Base-by-base conservation (phyloP, 228 moss, liverwort and hornwort genomes). In the Sphagnum magellanicum region DNA sequence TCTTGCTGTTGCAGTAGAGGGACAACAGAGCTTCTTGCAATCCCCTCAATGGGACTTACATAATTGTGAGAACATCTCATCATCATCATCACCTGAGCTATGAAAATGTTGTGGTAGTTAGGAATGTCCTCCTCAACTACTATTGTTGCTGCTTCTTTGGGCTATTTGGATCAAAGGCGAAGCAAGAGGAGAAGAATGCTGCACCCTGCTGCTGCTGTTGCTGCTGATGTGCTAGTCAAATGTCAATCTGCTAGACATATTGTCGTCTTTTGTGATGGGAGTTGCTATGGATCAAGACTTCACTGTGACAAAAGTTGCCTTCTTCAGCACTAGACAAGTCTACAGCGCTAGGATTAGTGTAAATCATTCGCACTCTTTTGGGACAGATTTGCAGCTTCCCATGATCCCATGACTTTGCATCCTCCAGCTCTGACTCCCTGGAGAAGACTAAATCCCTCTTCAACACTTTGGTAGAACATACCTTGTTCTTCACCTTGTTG, bases 331-430 rank as follows among this genome's bases (percentile, higher is more conserved):
- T 83, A 0, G 86, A 89, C 2, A 84, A 86, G 65, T 89, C 89
- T 0, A 84, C 84, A 0, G 86, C 89, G 49, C 86, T 86, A 4
- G 84, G 86, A 51, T 89, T 84, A 0, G 89, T 89, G 78, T 87
- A 86, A 11, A 89, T 89, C n/a, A 89, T 84, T 57, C 81, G 63
- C 59, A 96, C 89, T 66, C 86, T 72, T 77, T 92, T 92, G 8
- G 91, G 89, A 8, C 80, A 83, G 11, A 68, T 74, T 15, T 80
- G 83, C 3, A 65, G 59, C 6, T 67, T 76, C 32, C 32, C 32
- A 32, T 32, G 32, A 32, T 32, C 32, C 32, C 32, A 32, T 0
- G 63, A 72, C n/a, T 57, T 50, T 32, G 32, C 32, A 60, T 73
- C 69, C 46, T 93, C 92, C 0, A 84, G 90, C 10, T 80, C 80